A percentile compares a stretch with the other conserved stretches of the same genome.
Evolutionary conservation across 2,329 filamentous ascomycete species (phyloP).

Genomic region (Rugonectria rugulosa): DNA sequence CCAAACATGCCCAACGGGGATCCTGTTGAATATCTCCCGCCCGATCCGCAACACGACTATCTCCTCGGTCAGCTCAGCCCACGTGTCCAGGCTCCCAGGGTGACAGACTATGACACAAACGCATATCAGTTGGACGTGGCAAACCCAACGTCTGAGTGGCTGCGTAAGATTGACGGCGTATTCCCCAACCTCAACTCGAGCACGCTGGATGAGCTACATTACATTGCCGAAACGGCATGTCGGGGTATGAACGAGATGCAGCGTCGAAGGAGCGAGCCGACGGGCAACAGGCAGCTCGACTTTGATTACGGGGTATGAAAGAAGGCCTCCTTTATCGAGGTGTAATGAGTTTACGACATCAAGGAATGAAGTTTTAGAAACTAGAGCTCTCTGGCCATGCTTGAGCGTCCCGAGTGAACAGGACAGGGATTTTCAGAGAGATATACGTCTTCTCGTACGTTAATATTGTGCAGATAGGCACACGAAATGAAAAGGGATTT

Average conservation of each 20-base stretch:
- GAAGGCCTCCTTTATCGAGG: constrained; percentile 32
- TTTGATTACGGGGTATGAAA: constrained; percentile 43
- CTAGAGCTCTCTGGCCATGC: not conserved
- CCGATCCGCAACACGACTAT: constrained; percentile 36
- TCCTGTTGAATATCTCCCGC: constrained; percentile 45
- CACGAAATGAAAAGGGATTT: too few species aligned
- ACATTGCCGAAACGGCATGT: constrained; percentile 53
- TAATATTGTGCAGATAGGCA: too few species aligned
- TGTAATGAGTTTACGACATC: constrained; percentile 2
- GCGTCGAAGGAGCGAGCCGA: constrained; percentile 37
- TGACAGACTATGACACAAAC: constrained; percentile 47
- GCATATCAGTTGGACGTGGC: constrained; percentile 47
- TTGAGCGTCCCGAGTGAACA: too few species aligned
- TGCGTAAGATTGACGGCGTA: constrained; percentile 52
- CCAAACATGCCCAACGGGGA: constrained; percentile 44
- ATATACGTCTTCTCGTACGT: too few species aligned
- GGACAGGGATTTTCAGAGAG: too few species aligned
- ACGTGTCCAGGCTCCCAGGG: constrained; percentile 34
- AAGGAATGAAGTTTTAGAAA: not conserved
- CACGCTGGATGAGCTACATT: constrained; percentile 53
- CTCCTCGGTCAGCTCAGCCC: constrained; percentile 35
- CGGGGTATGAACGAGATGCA: constrained; percentile 55
- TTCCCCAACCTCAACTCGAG: constrained; percentile 54
- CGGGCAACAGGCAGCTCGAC: constrained; percentile 39
- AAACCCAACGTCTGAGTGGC: constrained; percentile 52